Evolutionary conservation across 805 yeast genomes (phyloP).

Genomic region (Metschnikowia similis): DNA sequence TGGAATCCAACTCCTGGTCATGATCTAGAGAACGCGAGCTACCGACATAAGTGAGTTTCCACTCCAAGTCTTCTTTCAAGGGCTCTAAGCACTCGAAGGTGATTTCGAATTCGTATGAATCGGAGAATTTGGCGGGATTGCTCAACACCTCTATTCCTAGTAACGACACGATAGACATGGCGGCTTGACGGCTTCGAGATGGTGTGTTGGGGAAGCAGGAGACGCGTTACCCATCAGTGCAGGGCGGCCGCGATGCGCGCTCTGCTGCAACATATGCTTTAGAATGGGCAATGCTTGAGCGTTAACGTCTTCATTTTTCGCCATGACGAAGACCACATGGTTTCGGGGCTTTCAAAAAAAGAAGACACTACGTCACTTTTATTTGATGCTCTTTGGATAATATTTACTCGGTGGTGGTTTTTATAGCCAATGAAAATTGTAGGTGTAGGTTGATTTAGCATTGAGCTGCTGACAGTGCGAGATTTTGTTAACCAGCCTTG

Average conservation of each 20-base stretch:
- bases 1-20: slow-evolving; percentile 94
- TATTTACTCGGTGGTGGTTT: too few species aligned
- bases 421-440: too few species aligned
- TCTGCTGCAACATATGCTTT: neutral
- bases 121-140: slow-evolving; percentile 91
- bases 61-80: slow-evolving; percentile 85
- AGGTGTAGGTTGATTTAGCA: too few species aligned
- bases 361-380: too few species aligned
- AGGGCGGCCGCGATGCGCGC: neutral
- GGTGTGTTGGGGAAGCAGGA: neutral
- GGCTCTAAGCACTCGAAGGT: slow-evolving; percentile 97
- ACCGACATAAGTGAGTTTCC: slow-evolving; percentile 97
- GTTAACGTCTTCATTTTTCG: too few species aligned
- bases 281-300: neutral
- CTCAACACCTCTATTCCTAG: slow-evolving; percentile 88
- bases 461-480: too few species aligned
- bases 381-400: too few species aligned
- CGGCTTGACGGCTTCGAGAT: neutral
- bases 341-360: too few species aligned
- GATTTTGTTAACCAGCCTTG: too few species aligned
- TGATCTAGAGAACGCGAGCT: slow-evolving; percentile 91
- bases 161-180: slow-evolving; percentile 89
- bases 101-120: slow-evolving; percentile 93
- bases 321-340: too few species aligned
- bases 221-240: slow-evolving; percentile 2